A percentile compares a stretch with the other conserved stretches of the same genome.
Evolutionary conservation across 768 basidiomycete species (phyloP).

Genomic region (Boletus reticulatus): DNA sequence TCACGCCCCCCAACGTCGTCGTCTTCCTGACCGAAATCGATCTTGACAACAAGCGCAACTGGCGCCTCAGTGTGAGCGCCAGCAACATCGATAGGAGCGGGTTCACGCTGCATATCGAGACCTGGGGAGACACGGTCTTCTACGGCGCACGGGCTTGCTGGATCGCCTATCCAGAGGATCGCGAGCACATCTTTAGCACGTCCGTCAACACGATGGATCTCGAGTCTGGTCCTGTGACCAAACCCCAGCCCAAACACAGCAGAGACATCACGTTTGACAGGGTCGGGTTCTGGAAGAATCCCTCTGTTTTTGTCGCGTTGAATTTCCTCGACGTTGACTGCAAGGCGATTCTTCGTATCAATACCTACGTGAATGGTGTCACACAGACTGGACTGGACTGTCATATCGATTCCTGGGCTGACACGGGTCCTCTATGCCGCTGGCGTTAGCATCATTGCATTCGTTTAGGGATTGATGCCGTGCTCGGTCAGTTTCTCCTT

Average conservation of each 20-base stretch:
- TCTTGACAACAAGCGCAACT: not conserved
- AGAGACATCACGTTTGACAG: conserved; percentile 6
- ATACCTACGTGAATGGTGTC: conserved; percentile 9
- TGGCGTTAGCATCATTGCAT: conserved; percentile 3
- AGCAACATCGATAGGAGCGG: conserved; percentile 10
- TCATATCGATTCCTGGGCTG: conserved; percentile 13
- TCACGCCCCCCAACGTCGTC: not conserved
- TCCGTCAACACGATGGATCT: conserved; percentile 11
- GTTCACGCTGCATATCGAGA: conserved; percentile 15
- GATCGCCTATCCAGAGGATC: conserved; percentile 23
- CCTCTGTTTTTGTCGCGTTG: conserved; percentile 19
- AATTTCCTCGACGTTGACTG: conserved; percentile 13
- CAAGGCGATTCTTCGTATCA: conserved; percentile 10
- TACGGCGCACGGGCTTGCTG: conserved; percentile 4
- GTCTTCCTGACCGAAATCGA: not conserved
- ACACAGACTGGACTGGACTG: not conserved
- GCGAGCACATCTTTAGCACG: conserved; percentile 15
- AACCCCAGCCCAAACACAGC: conserved; percentile 4
- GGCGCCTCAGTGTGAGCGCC: conserved; percentile 1
- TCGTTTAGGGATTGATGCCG: not conserved
- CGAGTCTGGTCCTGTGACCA: not conserved
- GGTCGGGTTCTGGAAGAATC: conserved; percentile 4
- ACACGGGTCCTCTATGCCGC: conserved; percentile 8
- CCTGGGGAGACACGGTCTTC: conserved; percentile 8
- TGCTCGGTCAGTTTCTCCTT: not conserved